Evolutionary conservation across 495 filamentous ascomycete genomes (phyloP).

Genomic region (Umbilicaria muhlenbergii): DNA sequence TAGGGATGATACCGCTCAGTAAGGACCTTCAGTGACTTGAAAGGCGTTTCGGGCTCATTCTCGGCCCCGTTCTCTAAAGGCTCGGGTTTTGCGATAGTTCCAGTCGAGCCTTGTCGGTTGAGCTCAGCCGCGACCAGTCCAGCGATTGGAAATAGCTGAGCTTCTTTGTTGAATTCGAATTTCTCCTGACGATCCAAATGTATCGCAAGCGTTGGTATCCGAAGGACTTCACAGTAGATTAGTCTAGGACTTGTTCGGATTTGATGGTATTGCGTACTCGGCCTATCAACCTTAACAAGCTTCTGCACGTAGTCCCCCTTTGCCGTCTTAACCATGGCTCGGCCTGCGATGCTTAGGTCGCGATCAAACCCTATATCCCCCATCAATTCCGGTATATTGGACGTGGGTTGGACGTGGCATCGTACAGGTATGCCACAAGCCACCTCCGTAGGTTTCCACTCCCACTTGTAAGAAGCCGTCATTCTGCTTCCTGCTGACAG

Average conservation of each 20-base stretch:
- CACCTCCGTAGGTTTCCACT: conserved; percentile 92
- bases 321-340: conserved; percentile 61
- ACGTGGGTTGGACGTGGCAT: background rate
- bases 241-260: background rate
- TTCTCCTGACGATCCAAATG: conserved; percentile 74
- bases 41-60: conserved; percentile 27
- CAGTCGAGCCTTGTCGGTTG: conserved; percentile 45
- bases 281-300: conserved; percentile 78
- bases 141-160: conserved; percentile 83
- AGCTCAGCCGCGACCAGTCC: conserved; percentile 77
- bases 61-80: conserved; percentile 20
- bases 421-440: conserved; percentile 50
- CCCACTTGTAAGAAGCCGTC: conserved; percentile 93
- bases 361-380: conserved; percentile 68
- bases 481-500: conserved; percentile 71
- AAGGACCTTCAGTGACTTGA: conserved; percentile 57
- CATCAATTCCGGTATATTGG: background rate
- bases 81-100: background rate
- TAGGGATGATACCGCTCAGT: conserved; percentile 80
- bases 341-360: conserved; percentile 80
- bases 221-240: conserved; percentile 37
- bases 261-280: conserved; percentile 32
- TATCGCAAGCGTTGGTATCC: conserved; percentile 85
- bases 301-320: conserved; percentile 67
- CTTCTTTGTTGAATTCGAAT: conserved; percentile 93